Percentiles rank a stretch among this genome's conserved stretches.
phyloP scores from a whole-genome alignment of 2,329 filamentous ascomycete species.

The Didymella keratinophila region DNA sequence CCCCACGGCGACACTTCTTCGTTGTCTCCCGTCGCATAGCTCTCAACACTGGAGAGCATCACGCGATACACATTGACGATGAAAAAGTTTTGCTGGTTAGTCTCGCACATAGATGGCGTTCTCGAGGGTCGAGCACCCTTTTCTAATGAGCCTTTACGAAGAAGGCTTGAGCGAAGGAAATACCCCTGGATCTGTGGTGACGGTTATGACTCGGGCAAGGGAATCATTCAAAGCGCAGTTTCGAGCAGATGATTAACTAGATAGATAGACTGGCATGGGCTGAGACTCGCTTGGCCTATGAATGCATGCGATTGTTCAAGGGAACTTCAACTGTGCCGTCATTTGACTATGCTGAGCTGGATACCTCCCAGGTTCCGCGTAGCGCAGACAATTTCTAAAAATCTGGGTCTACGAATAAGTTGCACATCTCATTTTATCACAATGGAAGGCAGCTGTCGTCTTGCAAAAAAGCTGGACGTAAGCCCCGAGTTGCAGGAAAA shows the following conservation, averaged over 20 bases:
- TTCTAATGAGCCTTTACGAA: constrained; percentile 38
- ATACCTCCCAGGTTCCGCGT: background rate
- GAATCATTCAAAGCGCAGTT: constrained; percentile 50
- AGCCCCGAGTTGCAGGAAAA: too few species aligned
- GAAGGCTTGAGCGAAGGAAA: constrained; percentile 46
- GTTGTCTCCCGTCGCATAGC: constrained; percentile 41
- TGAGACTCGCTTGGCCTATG: constrained; percentile 30
- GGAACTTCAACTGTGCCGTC: background rate
- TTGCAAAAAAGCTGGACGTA: too few species aligned
- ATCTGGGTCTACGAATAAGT: background rate
- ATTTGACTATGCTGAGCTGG: background rate
- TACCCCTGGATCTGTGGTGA: constrained; percentile 42
- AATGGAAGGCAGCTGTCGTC: background rate
- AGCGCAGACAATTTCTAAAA: background rate
- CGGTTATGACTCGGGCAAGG: constrained; percentile 47
- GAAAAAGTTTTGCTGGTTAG: constrained; percentile 44
- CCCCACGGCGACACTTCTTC: constrained; percentile 39
- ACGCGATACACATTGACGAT: constrained; percentile 41
- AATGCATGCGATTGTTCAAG: constrained; percentile 39
- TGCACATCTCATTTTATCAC: background rate
- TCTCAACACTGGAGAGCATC: constrained; percentile 36
- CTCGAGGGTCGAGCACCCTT: constrained; percentile 41
- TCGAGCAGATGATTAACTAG: constrained; percentile 43
- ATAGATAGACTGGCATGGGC: constrained; percentile 48
- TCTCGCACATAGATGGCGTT: constrained; percentile 52